Conservation (phyloP, 805 yeast genomes). For the Ogataea corticis region DNA sequence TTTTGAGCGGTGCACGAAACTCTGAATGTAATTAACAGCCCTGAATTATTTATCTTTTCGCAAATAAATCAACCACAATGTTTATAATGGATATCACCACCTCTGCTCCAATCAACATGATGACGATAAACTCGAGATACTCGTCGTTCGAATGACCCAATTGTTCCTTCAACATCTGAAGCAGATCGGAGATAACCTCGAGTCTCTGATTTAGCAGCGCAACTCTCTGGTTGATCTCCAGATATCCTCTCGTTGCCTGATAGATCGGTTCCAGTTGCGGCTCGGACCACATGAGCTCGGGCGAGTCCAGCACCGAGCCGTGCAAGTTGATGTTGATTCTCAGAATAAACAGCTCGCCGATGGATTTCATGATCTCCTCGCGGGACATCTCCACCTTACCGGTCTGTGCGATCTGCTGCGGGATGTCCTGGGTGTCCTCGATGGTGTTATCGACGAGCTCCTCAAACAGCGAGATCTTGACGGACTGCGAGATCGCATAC, state of each 20-base stretch:
- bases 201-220: slow-evolving; percentile 85
- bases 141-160: slow-evolving; percentile 94
- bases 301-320: slow-evolving; percentile 90
- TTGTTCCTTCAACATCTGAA: slow-evolving; percentile 97
- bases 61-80: slow-evolving; percentile 48
- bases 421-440: slow-evolving; percentile 95
- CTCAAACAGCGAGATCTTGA: slow-evolving; percentile 91
- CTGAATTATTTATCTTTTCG: slow-evolving; percentile 17
- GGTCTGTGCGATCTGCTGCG: slow-evolving; percentile 90
- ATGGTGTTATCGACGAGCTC: slow-evolving; percentile 96
- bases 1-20: too few species aligned
- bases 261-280: slow-evolving; percentile 97
- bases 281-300: slow-evolving; percentile 98
- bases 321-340: slow-evolving; percentile 79
- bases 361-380: slow-evolving; percentile 94
- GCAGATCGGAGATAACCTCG: slow-evolving; percentile 88
- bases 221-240: slow-evolving; percentile 94
- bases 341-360: slow-evolving; percentile 91
- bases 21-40: too few species aligned
- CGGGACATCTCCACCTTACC: slow-evolving; percentile 95
- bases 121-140: slow-evolving; percentile 86
- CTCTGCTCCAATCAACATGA: slow-evolving; percentile 87
- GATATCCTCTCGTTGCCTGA: slow-evolving; percentile 93
- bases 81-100: slow-evolving; percentile 85
- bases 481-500: slow-evolving; percentile 95